Conservation (phyloP, 352 stramenopile species). For the Phytophthora syringae region DNA sequence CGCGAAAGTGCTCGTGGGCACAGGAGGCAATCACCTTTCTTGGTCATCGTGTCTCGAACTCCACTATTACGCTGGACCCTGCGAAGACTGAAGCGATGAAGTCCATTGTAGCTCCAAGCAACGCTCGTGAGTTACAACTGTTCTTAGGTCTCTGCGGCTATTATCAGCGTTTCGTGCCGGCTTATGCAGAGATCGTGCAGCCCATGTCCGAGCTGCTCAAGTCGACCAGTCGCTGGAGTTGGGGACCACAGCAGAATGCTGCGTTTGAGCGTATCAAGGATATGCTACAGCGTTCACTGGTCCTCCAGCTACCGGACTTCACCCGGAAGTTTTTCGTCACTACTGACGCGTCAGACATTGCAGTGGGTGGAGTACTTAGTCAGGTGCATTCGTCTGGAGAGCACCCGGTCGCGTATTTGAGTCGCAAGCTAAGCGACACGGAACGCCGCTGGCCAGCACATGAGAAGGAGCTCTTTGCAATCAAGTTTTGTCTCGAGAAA, state of each 20-base stretch:
- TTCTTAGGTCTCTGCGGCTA: conserved; percentile 4
- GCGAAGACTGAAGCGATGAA: conserved; percentile 4
- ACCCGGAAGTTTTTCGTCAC: conserved; percentile 8
- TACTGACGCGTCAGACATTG: conserved; percentile 1
- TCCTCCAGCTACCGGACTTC: conserved; percentile 2
- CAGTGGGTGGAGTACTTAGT: conserved; percentile 6
- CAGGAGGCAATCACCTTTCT: conserved; percentile 4
- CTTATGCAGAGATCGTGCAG: conserved; percentile 1
- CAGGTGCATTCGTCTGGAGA: background rate
- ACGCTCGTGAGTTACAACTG: conserved; percentile 1
- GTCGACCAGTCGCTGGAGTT: background rate
- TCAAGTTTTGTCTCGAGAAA: conserved; percentile 15
- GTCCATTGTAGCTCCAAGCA: background rate
- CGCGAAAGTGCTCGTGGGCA: conserved; percentile 3
- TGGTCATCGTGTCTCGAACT: conserved; percentile 1
- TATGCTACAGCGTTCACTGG: conserved; percentile 2
- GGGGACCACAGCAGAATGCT: background rate
- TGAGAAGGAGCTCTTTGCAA: conserved; percentile 10
- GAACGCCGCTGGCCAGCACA: conserved; percentile 5
- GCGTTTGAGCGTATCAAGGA: conserved; percentile 8
- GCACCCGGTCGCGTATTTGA: conserved; percentile 1
- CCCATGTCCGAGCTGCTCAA: conserved; percentile 5
- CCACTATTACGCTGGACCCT: conserved; percentile 13
- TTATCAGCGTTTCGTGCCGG: conserved; percentile 1
- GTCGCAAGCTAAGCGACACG: conserved; percentile 6